Evolutionary conservation across 768 basidiomycete genomes (phyloP).

Genomic region (Tremella yokohamensis): DNA sequence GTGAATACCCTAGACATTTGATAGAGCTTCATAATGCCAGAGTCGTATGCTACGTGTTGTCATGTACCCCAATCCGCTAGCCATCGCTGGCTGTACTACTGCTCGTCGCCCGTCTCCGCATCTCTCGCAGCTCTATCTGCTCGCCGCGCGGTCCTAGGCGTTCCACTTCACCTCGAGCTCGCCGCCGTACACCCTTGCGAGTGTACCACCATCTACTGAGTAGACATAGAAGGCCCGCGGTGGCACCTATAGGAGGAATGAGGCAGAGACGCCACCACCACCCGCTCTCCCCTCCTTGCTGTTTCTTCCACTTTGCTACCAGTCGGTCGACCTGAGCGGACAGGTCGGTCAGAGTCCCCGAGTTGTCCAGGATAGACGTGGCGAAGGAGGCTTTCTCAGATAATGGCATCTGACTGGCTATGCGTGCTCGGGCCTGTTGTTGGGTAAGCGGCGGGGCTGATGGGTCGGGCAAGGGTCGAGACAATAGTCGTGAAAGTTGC

Average conservation of each 20-base stretch:
- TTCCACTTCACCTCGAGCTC: constrained; percentile 32
- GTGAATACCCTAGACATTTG: background rate
- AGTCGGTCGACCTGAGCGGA: constrained; percentile 58
- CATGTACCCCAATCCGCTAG: too few species aligned
- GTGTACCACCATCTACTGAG: constrained; percentile 21
- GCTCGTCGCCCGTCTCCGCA: constrained; percentile 23
- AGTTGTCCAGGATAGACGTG: constrained; percentile 83
- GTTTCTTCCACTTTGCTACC: constrained; percentile 51
- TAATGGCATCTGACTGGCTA: constrained; percentile 77
- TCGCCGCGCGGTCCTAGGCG: constrained; percentile 10
- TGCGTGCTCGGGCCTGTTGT: constrained; percentile 68
- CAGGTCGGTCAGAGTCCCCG: constrained; percentile 68
- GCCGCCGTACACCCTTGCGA: constrained; percentile 32
- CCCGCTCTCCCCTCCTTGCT: constrained; percentile 43
- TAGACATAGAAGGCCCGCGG: constrained; percentile 42
- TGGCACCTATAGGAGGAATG: constrained; percentile 55
- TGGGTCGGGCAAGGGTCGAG: constrained; percentile 52
- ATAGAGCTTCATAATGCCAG: too few species aligned
- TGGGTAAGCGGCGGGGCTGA: constrained; percentile 55
- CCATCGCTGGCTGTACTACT: constrained; percentile 10
- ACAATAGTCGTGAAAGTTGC: constrained; percentile 77
- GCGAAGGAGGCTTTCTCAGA: constrained; percentile 76
- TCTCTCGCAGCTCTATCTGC: constrained; percentile 43
- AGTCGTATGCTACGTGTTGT: too few species aligned
- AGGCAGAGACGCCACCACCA: constrained; percentile 56